A percentile compares a stretch with the other conserved stretches of the same genome.
Conservation (phyloP, 2,329 filamentous ascomycete genomes). For the Talaromyces albobiverticillius region DNA sequence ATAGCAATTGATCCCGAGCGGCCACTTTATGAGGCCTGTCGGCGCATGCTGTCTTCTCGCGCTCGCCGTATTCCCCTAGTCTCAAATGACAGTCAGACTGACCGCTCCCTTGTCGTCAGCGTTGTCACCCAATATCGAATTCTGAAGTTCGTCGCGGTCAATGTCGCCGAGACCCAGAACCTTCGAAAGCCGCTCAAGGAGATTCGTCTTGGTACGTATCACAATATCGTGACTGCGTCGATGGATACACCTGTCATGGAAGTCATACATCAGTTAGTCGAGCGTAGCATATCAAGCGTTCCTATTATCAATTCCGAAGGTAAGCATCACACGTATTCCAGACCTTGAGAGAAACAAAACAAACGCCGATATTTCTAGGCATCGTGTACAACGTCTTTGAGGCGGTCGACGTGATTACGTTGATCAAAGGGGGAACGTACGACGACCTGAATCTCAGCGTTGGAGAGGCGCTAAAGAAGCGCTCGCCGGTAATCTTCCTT, state of each 20-base stretch:
- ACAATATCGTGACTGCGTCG: slow-evolving; percentile 71
- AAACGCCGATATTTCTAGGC: slow-evolving; percentile 37
- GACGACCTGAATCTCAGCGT: slow-evolving; percentile 84
- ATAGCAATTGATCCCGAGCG: slow-evolving; percentile 90
- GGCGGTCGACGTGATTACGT: slow-evolving; percentile 91
- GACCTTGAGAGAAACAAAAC: background rate
- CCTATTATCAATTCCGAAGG: slow-evolving; percentile 81
- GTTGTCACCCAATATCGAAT: slow-evolving; percentile 98
- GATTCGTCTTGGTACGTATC: slow-evolving; percentile 80
- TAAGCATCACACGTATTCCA: slow-evolving; percentile 28
- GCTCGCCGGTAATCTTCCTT: slow-evolving; percentile 63
- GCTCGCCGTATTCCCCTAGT: slow-evolving; percentile 91
- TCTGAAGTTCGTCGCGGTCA: slow-evolving; percentile 97
- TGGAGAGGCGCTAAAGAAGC: slow-evolving; percentile 82
- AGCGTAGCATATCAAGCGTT: slow-evolving; percentile 89
- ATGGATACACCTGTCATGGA: slow-evolving; percentile 93
- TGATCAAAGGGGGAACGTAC: slow-evolving; percentile 90
- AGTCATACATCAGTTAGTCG: slow-evolving; percentile 89
- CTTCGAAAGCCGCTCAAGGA: slow-evolving; percentile 84
- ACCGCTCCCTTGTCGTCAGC: slow-evolving; percentile 87
- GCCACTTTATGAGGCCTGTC: slow-evolving; percentile 91
- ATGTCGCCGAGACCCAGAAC: slow-evolving; percentile 81
- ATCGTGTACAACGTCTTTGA: slow-evolving; percentile 93
- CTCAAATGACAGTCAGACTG: slow-evolving; percentile 90
- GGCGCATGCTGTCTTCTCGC: slow-evolving; percentile 88